These are phyloP conservation scores for Peronosclerospora sorghi DNA, from an alignment of 352 stramenopile species.

Conservation along the genomic window DNA sequence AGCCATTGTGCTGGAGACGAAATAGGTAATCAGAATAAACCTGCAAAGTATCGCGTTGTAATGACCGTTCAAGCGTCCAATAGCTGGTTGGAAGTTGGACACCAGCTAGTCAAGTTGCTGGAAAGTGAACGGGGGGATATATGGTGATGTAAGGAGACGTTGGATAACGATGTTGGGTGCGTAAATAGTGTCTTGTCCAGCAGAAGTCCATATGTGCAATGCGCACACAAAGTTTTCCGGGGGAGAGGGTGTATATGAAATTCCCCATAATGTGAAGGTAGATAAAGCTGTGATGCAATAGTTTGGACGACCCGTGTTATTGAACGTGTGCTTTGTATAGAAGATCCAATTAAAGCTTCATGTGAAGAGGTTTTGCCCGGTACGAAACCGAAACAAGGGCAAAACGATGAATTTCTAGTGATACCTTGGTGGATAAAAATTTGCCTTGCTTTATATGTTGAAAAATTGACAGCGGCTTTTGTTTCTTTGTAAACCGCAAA, in stretches of 20 bases:
- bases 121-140: background rate
- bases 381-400: background rate
- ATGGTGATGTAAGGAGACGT: background rate
- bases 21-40: constrained; percentile 1
- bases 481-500: background rate
- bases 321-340: background rate
- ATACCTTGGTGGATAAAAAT: background rate
- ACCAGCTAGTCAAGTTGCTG: background rate
- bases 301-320: no score
- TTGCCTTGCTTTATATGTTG: background rate
- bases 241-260: background rate
- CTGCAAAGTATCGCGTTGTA: background rate
- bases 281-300: no score
- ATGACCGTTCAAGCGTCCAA: background rate
- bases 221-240: background rate
- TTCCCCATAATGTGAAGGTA: background rate
- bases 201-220: background rate
- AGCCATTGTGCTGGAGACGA: background rate
- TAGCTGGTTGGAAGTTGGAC: background rate
- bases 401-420: background rate
- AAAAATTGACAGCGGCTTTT: background rate
- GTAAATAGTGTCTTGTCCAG: background rate
- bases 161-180: background rate
- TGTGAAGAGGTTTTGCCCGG: background rate
- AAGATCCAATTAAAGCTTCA: background rate